These are phyloP conservation scores for Daldinia loculata DNA, from an alignment of 495 filamentous ascomycete genomes.

Conservation along the genomic window DNA sequence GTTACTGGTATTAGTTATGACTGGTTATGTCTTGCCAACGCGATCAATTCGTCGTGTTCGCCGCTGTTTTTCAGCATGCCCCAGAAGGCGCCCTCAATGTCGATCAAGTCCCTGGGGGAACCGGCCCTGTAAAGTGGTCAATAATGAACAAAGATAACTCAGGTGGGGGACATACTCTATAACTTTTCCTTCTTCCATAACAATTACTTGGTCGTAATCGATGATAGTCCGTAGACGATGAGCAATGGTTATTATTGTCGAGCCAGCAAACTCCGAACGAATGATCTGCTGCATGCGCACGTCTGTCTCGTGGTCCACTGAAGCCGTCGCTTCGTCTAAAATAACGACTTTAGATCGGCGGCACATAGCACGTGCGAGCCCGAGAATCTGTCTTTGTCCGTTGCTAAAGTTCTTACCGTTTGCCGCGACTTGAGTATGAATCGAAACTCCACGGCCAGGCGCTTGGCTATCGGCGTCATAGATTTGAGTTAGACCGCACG, in stretches of 20 bases:
- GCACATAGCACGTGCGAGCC: conserved; percentile 27
- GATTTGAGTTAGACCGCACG: conserved; percentile 42
- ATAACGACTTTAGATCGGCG: conserved; percentile 49
- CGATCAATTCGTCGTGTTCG: conserved; percentile 19
- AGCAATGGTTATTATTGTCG: conserved; percentile 66
- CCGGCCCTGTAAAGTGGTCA: conserved; percentile 18
- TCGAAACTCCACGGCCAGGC: not conserved
- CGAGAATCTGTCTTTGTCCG: conserved; percentile 28
- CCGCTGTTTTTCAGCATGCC: conserved; percentile 30
- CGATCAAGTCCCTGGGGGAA: conserved; percentile 12
- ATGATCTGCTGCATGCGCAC: conserved; percentile 65
- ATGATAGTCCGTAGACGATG: conserved; percentile 66
- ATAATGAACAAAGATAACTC: not conserved
- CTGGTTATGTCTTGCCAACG: conserved; percentile 1
- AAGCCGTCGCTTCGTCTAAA: conserved; percentile 48
- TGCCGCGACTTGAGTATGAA: conserved; percentile 10
- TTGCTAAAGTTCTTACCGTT: conserved; percentile 27
- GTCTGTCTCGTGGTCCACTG: conserved; percentile 65
- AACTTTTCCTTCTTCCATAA: conserved; percentile 44
- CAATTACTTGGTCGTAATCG: conserved; percentile 49
- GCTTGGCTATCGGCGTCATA: not conserved
- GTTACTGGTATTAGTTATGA: not conserved
- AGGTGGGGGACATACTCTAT: conserved; percentile 38
- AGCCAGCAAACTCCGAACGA: conserved; percentile 60
- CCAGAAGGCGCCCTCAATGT: conserved; percentile 24